These are phyloP conservation scores for Talaromyces nanjingensis DNA, from an alignment of 495 filamentous ascomycete genomes.

Conservation along the genomic window DNA sequence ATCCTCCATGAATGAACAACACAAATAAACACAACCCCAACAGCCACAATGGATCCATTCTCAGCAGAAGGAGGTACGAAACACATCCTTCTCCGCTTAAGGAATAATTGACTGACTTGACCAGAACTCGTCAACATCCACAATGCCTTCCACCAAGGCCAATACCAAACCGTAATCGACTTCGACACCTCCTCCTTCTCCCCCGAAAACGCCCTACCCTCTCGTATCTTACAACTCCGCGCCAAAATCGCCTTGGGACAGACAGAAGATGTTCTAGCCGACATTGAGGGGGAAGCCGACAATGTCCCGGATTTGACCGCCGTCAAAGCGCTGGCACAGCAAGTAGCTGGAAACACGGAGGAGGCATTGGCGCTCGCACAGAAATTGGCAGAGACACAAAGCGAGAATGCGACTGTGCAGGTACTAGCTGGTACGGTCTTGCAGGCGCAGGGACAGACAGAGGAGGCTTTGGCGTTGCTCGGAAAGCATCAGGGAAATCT, in stretches of 20 bases:
- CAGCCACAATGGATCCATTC: conserved; percentile 74
- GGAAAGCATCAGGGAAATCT: conserved; percentile 73
- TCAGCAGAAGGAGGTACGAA: conserved; percentile 73
- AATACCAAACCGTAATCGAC: conserved; percentile 76
- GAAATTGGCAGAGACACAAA: conserved; percentile 53
- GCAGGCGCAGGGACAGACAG: conserved; percentile 64
- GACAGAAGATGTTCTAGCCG: conserved; percentile 60
- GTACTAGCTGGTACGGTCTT: conserved; percentile 71
- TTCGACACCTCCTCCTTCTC: conserved; percentile 72
- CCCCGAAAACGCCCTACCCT: conserved; percentile 65
- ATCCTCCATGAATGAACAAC: background rate
- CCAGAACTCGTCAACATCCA: conserved; percentile 90
- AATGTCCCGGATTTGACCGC: conserved; percentile 68
- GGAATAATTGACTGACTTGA: background rate
- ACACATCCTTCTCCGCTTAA: background rate
- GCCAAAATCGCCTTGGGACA: conserved; percentile 76
- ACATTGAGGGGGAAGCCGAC: conserved; percentile 52
- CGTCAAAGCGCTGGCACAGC: conserved; percentile 69
- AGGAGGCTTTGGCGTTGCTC: conserved; percentile 76
- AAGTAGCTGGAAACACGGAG: conserved; percentile 48
- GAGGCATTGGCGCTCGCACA: conserved; percentile 57
- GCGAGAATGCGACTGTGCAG: conserved; percentile 77
- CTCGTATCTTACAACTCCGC: conserved; percentile 73
- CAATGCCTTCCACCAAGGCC: conserved; percentile 90
- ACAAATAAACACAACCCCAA: background rate